Base-by-base conservation (phyloP, 768 basidiomycete species). In the Thelephora ganbajun region DNA sequence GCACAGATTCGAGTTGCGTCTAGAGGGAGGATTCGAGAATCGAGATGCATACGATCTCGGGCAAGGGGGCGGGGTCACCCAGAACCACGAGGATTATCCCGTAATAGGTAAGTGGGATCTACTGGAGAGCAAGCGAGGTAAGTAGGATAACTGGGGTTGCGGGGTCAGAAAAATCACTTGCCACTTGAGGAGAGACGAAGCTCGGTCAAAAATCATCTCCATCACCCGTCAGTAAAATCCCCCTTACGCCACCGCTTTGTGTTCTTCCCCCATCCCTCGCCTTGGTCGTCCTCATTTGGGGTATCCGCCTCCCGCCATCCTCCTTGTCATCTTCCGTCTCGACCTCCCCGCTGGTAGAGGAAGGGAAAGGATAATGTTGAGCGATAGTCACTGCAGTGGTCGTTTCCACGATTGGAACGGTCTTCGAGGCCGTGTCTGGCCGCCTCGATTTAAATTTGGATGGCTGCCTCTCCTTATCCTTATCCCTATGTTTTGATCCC, bases 211-310 rank as follows among this genome's bases (percentile, higher is more conserved):
- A 55, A 44, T 62, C 64, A 50, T 63, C 63, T 33, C 49, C 49
- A 42, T 65, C 63, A 35, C 62, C 63, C 63, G 54, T 73, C 66
- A 53, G 74, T 59, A 80, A 61, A 43, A 87, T 70, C 11, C 81
- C 86, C 57, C 77, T 80, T 26, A 89, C 83, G n/a, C 86, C 86
- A 1, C 85, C 85, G 56, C 85, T 89, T 66, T 86, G 83, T 51
- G 86, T 89, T 54, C 85, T 68, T 35, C 86, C 86, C 2, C 86
- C 85, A 61, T 88, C 83, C 49, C 83, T 69, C 43, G 79, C 86
- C 36, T 81, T 73, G 22, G 79, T 73, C 2, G 72, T 79, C 57
- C 83, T 79, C 83, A 87, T 83, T 64, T 81, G 69, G 49, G 63
- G 68, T 52, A 64, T 56, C 33, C 60, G 59, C 56, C 57, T 59